phyloP scores from a whole-genome alignment of 1,139 yeast genomes.

The Zygotorulaspora mrakii region DNA sequence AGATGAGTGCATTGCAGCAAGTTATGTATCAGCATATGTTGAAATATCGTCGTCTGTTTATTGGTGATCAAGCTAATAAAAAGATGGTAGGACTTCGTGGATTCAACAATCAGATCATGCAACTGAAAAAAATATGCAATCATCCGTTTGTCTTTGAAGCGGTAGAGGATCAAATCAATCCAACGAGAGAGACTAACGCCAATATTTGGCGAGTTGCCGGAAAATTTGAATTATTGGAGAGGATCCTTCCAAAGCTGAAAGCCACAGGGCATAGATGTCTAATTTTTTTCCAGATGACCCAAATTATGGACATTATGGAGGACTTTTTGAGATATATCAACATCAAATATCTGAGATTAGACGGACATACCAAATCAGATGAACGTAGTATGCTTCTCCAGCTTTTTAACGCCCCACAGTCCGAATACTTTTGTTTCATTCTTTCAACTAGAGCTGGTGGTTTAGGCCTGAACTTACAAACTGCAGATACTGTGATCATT shows the following conservation, averaged over 20 bases:
- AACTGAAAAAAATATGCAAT: conserved; percentile 89
- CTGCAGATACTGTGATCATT: conserved; percentile 84
- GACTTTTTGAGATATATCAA: conserved; percentile 65
- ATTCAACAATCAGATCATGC: conserved; percentile 90
- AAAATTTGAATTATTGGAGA: conserved; percentile 71
- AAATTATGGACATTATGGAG: conserved; percentile 86
- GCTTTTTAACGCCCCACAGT: conserved; percentile 64
- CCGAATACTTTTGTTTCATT: conserved; percentile 73
- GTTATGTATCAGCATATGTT: conserved; percentile 77
- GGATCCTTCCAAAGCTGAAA: conserved; percentile 70
- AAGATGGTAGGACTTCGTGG: conserved; percentile 66
- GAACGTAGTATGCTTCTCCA: conserved; percentile 71
- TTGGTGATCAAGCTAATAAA: conserved; percentile 48
- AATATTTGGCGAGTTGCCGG: conserved; percentile 69
- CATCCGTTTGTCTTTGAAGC: conserved; percentile 97
- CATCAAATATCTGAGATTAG: conserved; percentile 70
- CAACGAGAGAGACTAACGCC: conserved; percentile 63
- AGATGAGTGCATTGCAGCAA: conserved; percentile 82
- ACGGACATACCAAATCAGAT: conserved; percentile 80
- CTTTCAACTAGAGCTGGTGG: conserved; percentile 90
- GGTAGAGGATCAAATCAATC: conserved; percentile 83
- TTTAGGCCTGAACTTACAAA: conserved; percentile 76
- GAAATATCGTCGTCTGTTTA: conserved; percentile 61
- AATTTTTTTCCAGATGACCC: conserved; percentile 85
- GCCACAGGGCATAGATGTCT: conserved; percentile 74